Evolutionary conservation across 768 basidiomycete species (phyloP).

Genomic region (Mycena leptocephala): DNA sequence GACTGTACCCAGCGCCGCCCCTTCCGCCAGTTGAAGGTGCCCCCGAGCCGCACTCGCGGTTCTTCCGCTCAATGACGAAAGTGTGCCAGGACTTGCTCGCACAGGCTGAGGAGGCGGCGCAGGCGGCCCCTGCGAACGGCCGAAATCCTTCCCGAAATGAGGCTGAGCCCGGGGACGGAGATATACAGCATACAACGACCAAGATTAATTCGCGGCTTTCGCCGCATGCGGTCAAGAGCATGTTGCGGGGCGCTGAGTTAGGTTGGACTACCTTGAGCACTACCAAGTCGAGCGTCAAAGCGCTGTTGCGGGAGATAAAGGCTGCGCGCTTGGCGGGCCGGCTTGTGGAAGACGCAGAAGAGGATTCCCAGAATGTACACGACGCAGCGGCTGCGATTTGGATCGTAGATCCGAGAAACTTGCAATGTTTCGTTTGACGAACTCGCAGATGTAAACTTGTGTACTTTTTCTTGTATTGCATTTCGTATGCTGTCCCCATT

Average conservation of each 20-base stretch:
- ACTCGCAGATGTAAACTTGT: no score
- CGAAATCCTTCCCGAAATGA: neutral
- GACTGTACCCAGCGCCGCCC: conserved; percentile 57
- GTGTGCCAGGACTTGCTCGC: conserved; percentile 72
- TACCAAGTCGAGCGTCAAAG: conserved; percentile 84
- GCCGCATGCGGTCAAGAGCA: conserved; percentile 83
- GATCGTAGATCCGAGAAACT: conserved; percentile 86
- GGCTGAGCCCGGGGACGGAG: conserved; percentile 14
- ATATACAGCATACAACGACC: conserved; percentile 61
- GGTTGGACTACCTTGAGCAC: conserved; percentile 92
- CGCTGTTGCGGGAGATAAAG: conserved; percentile 79
- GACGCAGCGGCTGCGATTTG: conserved; percentile 67
- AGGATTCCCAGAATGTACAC: neutral
- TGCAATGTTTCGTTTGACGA: conserved; percentile 49
- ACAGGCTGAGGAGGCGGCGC: conserved; percentile 52
- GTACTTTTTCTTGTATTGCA: no score
- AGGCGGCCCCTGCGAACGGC: neutral
- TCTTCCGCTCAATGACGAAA: conserved; percentile 65
- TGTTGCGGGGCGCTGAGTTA: conserved; percentile 77
- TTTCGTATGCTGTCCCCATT: no score
- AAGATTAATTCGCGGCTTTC: conserved; percentile 76
- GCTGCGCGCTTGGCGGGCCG: conserved; percentile 52
- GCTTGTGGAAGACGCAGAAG: conserved; percentile 44
- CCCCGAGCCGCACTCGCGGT: conserved; percentile 44
- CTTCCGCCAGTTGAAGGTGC: conserved; percentile 15